Percentiles rank a stretch among this genome's conserved stretches.
Conservation (phyloP, 2,329 filamentous ascomycete genomes). For the Lasiodiplodia gonubiensis region DNA sequence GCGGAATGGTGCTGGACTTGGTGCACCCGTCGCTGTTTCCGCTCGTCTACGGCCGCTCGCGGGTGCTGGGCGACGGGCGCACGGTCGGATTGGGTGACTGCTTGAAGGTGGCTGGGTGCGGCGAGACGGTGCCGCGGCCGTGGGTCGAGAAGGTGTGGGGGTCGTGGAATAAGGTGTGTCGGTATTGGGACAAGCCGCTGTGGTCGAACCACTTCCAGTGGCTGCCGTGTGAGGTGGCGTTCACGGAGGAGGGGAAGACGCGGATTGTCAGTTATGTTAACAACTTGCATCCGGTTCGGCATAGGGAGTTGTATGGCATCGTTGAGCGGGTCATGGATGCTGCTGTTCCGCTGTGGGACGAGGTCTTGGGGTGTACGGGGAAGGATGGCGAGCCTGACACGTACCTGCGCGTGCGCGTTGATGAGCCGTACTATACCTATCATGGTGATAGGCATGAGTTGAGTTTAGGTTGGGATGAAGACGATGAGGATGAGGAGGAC, state of each 20-base stretch:
- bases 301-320: slow-evolving; percentile 48
- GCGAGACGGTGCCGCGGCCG: slow-evolving; percentile 27
- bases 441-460: neutral
- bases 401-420: neutral
- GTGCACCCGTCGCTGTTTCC: slow-evolving; percentile 61
- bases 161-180: neutral
- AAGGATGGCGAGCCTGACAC: neutral
- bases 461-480: too few relatives aligned
- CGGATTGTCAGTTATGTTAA: slow-evolving; percentile 58
- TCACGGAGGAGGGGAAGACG: slow-evolving; percentile 41
- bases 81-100: slow-evolving; percentile 31
- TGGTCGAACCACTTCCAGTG: slow-evolving; percentile 50
- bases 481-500: neutral
- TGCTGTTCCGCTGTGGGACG: slow-evolving; percentile 53
- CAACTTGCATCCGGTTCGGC: slow-evolving; percentile 54
- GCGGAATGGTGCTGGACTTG: slow-evolving; percentile 63
- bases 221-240: slow-evolving; percentile 56
- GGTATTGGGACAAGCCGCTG: slow-evolving; percentile 1
- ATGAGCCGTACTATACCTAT: neutral
- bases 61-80: slow-evolving; percentile 30
- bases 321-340: slow-evolving; percentile 52
- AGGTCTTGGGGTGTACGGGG: neutral
- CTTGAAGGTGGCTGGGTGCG: slow-evolving; percentile 26
- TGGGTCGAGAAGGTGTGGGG: slow-evolving; percentile 18
- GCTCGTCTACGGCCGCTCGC: slow-evolving; percentile 34